Percentiles rank a stretch among this genome's conserved stretches.
These are phyloP conservation scores for Metschnikowia kunwiensis DNA, from an alignment of 805 yeast species.

Conservation along the genomic window DNA sequence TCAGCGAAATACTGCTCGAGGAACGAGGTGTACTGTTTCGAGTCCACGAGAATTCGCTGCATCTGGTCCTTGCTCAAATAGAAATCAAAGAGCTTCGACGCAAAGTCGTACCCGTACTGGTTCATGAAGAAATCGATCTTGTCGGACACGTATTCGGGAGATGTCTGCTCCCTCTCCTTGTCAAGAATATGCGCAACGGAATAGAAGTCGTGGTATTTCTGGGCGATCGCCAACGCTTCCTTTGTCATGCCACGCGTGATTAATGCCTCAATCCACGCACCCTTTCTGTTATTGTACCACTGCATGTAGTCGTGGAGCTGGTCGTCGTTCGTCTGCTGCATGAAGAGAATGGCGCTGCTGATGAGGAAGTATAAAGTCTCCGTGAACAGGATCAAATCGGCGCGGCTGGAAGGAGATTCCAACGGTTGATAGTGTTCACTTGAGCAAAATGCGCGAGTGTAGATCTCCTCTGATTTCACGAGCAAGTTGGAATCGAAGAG, in stretches of 20 bases:
- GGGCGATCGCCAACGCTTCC: slow-evolving; percentile 62
- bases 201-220: slow-evolving; percentile 59
- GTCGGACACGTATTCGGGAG: slow-evolving; percentile 19
- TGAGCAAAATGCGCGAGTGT: slow-evolving; percentile 24
- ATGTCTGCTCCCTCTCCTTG: slow-evolving; percentile 24
- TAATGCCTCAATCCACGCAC: slow-evolving; percentile 59
- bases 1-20: slow-evolving; percentile 52
- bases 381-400: slow-evolving; percentile 24
- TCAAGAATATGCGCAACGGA: slow-evolving; percentile 55
- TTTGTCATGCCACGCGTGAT: slow-evolving; percentile 47
- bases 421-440: slow-evolving; percentile 9
- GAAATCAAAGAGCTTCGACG: slow-evolving; percentile 56
- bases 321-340: slow-evolving; percentile 27
- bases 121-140: slow-evolving; percentile 52
- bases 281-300: slow-evolving; percentile 34
- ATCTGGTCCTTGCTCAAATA: slow-evolving; percentile 53
- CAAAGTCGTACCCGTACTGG: slow-evolving; percentile 66
- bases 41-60: slow-evolving; percentile 52
- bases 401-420: slow-evolving; percentile 17
- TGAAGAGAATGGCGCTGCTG: slow-evolving; percentile 33
- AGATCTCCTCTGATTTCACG: slow-evolving; percentile 39
- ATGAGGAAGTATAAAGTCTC: slow-evolving; percentile 35
- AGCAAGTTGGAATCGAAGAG: slow-evolving; percentile 42
- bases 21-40: slow-evolving; percentile 49
- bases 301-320: slow-evolving; percentile 27